Conservation (phyloP, 1,284 basidiomycete species). For the Bjerkandera adusta region DNA sequence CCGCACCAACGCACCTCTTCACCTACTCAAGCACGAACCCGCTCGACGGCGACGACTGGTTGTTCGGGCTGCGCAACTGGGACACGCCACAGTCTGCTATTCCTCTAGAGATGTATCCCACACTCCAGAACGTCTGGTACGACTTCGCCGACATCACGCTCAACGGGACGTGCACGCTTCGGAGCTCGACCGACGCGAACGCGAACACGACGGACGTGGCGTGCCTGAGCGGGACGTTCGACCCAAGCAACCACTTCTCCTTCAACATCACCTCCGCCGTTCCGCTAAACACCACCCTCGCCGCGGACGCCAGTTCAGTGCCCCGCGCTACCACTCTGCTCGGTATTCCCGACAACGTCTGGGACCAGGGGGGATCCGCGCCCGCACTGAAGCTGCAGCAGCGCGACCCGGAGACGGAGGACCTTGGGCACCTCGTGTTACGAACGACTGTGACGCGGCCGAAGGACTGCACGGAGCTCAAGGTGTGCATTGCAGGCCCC, state of each 20-base stretch:
- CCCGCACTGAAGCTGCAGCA: conserved; percentile 13
- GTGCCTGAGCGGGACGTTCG: conserved; percentile 16
- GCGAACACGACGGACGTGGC: conserved; percentile 4
- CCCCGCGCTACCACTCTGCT: conserved; percentile 1
- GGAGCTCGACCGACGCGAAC: conserved; percentile 1
- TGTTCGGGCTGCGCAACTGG: conserved; percentile 14
- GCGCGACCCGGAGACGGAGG: background rate
- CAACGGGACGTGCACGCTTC: conserved; percentile 18
- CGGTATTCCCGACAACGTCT: background rate
- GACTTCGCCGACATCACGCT: conserved; percentile 14
- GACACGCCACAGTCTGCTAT: conserved; percentile 11
- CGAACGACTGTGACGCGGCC: conserved; percentile 15
- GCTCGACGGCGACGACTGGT: conserved; percentile 11
- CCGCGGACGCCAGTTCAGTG: background rate
- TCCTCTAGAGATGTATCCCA: conserved; percentile 16
- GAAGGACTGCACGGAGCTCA: conserved; percentile 16
- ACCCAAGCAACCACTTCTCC: conserved; percentile 7
- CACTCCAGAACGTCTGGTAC: conserved; percentile 15
- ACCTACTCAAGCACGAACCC: conserved; percentile 14
- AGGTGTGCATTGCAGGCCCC: conserved; percentile 16
- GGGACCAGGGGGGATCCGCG: conserved; percentile 9
- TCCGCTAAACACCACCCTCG: conserved; percentile 14
- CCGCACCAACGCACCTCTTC: conserved; percentile 5
- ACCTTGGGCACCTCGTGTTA: conserved; percentile 3
- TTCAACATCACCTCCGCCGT: conserved; percentile 18